These are phyloP conservation scores for Rubia yunnanensis DNA, from an alignment of 257 asterid species.

Conservation along the genomic window DNA sequence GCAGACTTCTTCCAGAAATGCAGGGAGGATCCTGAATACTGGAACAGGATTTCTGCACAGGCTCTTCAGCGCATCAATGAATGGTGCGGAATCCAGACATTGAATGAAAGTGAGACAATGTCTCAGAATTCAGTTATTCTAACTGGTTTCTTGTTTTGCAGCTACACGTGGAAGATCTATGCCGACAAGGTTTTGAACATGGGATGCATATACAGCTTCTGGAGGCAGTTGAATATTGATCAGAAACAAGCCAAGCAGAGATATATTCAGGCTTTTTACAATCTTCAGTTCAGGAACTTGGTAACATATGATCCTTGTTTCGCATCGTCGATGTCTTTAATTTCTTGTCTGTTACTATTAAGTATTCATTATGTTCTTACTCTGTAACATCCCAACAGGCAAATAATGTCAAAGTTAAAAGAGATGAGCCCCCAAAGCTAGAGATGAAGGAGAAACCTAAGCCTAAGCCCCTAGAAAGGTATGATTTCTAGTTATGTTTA, in stretches of 20 bases:
- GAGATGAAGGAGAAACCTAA: constrained; percentile 42
- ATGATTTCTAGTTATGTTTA: neutral
- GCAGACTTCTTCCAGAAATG: constrained; percentile 71
- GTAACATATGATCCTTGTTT: constrained; percentile 23
- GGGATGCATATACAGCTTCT: constrained; percentile 73
- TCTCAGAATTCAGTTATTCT: neutral
- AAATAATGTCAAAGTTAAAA: constrained; percentile 35
- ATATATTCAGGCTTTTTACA: constrained; percentile 67
- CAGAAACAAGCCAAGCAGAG: constrained; percentile 70
- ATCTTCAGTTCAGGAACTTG: constrained; percentile 64
- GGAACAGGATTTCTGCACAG: constrained; percentile 59
- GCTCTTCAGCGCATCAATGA: constrained; percentile 73
- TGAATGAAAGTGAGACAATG: neutral
- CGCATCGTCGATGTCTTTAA: neutral
- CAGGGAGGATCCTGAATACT: constrained; percentile 50
- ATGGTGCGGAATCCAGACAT: constrained; percentile 33
- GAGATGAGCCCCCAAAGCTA: constrained; percentile 42
- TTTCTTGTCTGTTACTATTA: neutral
- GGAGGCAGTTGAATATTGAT: constrained; percentile 48
- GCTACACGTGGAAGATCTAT: constrained; percentile 91
- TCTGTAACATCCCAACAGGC: constrained; percentile 31
- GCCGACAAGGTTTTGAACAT: constrained; percentile 78
- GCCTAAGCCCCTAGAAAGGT: constrained; percentile 20
- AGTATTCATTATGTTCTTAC: neutral
- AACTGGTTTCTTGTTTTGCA: constrained; percentile 20